These are phyloP conservation scores for Fusarium vanettenii DNA, from an alignment of 2,329 filamentous ascomycete genomes.

Conservation along the genomic window DNA sequence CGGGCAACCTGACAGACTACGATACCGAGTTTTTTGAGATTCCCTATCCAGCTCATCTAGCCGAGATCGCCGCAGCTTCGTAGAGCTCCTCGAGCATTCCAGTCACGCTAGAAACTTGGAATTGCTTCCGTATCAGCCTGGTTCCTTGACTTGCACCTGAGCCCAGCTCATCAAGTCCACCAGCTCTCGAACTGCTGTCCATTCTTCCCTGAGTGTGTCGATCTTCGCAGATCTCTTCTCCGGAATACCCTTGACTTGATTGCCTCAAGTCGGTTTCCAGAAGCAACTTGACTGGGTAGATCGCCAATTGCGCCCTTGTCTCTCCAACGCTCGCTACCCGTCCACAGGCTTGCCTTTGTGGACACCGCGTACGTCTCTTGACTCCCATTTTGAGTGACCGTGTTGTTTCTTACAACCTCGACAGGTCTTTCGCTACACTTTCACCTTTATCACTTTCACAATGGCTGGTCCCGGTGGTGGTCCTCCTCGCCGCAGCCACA, in stretches of 20 bases:
- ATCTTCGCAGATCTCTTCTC: constrained; percentile 24
- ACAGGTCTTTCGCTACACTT: constrained; percentile 47
- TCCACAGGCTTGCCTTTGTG: constrained; percentile 46
- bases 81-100: constrained; percentile 35
- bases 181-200: constrained; percentile 19
- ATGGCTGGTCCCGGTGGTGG: constrained; percentile 97
- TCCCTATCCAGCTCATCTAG: constrained; percentile 14
- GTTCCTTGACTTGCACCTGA: constrained; percentile 22
- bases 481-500: constrained; percentile 90
- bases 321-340: constrained; percentile 54
- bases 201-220: constrained; percentile 27
- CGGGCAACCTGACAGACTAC: constrained; percentile 18
- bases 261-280: constrained; percentile 24
- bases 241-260: constrained; percentile 23
- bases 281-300: constrained; percentile 28
- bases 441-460: constrained; percentile 52
- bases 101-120: constrained; percentile 29
- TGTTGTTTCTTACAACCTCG: constrained; percentile 21
- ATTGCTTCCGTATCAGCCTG: constrained; percentile 29
- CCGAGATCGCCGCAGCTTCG: constrained; percentile 26
- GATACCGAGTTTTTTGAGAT: constrained; percentile 26
- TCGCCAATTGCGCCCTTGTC: constrained; percentile 21
- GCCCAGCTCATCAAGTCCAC: constrained; percentile 13
- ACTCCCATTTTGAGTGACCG: not conserved
- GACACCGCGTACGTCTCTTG: constrained; percentile 45